Conservation (phyloP, 768 basidiomycete species). For the Mrakia frigida region DNA sequence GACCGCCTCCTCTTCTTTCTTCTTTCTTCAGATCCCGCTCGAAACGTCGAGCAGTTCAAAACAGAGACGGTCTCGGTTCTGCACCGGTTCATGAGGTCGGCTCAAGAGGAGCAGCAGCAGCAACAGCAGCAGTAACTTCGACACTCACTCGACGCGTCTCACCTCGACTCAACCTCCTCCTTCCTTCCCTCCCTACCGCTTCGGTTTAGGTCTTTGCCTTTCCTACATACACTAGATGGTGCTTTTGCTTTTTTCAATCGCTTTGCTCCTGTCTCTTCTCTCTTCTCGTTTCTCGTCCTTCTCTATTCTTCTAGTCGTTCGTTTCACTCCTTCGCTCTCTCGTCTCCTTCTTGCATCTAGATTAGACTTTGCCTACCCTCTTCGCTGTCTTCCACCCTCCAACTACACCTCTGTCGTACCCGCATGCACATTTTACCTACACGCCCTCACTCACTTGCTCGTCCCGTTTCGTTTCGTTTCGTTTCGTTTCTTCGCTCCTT, state of each 20-base stretch:
- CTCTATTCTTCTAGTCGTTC: no score
- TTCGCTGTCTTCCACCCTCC: not conserved
- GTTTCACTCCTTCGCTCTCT: not conserved
- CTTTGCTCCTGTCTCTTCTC: not conserved
- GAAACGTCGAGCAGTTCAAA: conserved; percentile 20
- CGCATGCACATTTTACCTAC: not conserved
- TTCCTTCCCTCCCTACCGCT: not conserved
- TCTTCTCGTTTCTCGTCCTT: not conserved
- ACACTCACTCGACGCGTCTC: not conserved
- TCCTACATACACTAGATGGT: not conserved
- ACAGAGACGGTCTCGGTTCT: conserved; percentile 6
- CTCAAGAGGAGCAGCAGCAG: not conserved
- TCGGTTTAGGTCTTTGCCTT: no score
- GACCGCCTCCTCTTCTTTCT: not conserved
- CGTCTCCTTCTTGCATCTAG: no score
- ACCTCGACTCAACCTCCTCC: not conserved
- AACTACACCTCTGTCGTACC: not conserved
- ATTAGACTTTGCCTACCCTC: not conserved
- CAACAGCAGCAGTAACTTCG: not conserved
- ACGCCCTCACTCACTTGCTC: no score
- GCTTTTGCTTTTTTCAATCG: not conserved
- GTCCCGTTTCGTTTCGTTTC: no score
- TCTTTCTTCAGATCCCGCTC: conserved; percentile 1
- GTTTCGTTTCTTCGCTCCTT: no score
- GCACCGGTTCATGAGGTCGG: conserved; percentile 2